Evolutionary conservation across 495 filamentous ascomycete genomes (phyloP), one percentile per base, ranked within the genome.

Genomic region (Sporormia fimetaria): DNA sequence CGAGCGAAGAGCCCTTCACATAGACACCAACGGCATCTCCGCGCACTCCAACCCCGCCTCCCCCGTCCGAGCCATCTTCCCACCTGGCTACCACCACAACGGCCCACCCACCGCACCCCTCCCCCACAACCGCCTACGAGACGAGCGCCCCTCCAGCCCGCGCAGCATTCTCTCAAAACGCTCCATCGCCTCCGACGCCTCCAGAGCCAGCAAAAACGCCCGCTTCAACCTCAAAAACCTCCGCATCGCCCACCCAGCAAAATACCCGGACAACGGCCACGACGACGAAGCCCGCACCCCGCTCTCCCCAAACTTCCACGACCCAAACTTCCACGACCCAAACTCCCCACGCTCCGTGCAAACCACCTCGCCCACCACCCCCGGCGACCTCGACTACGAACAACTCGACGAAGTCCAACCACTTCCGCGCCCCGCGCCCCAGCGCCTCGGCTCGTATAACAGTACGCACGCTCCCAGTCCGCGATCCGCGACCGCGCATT

Each of bases 291-390:
- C 67, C 4, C 66, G 70, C 32, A 63, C 67, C 3, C 75, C 75
- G 6, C 59, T 79, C 10, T 74, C 68, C 4, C 75, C 75, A 14
- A 64, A 73, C 32, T 54, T 68, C 37, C 76, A 77, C 55, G 68
- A 69, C 44, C 74, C 75, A 0, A n/a, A n/a, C n/a, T n/a, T n/a
- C n/a, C n/a, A n/a, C 15, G 65, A 72, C 9, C 67, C 71, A 11
- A 73, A 74, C 10, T 74, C 74, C 38, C 42, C 59, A 24, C 59
- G 51, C 54, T 63, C 57, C 47, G 52, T 52, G 4, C 20, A 47
- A 14, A 49, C 34, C 41, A 58, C 33, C 32, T 49, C 41, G 24
- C 51, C 37, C 18, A 50, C 33, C 25, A 57, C 37, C 47, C 48
- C 46, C 14, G 37, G 33, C 41, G 28, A 33, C 42, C n/a, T 38